Evolutionary conservation across 1,284 basidiomycete genomes (phyloP), one percentile per base, ranked within the genome.

Genomic region (Lentinula novae-zelandiae): DNA sequence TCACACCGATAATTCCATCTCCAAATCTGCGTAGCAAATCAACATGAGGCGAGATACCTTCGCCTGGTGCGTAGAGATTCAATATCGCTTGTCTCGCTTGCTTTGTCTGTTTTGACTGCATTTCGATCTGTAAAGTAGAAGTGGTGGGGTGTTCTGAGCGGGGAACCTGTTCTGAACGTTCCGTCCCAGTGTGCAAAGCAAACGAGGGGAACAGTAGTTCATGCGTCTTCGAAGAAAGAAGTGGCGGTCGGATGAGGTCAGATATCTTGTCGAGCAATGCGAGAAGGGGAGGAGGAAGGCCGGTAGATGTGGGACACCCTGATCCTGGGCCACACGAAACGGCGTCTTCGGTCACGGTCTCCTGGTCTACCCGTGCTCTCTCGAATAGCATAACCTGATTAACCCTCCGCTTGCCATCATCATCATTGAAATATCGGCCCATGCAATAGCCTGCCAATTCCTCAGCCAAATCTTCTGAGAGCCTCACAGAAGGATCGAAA

Each of bases 311-410:
- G 63, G 50, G 53, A 60, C 34, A 62, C 65, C 17, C 68, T 63
- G 2, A 44, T 31, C 33, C 64, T 59, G 10, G 67, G 55, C 40
- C 57, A 42, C 12, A 20, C 34, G 51, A 34, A n/a, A n/a, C 3
- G 13, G 10, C 20, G 13, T 50, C 48, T 31, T 27, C 20, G 27
- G 17, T 20, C 20, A 12, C 48, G 9, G 42, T n/a, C 42, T 44
- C 42, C 7, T 44, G 9, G 22, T 34, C 31, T n/a, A n/a, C 33
- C 31, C 57, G 36, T n/a, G 61, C 74, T 48, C 84, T 81, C 55
- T 84, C 86, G 66, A 93, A 93, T 12, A 92, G 79, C 91, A 92
- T 92, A 60, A 89, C 79, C 69, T 92, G 89, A 67, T 92, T 89
- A 49, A 81, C 75, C 9, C 27, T 48, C 20, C 46, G n/a, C 22